These are phyloP conservation scores for Ustilago esculenta DNA, from an alignment of 1,284 basidiomycete genomes.

Conservation along the genomic window DNA sequence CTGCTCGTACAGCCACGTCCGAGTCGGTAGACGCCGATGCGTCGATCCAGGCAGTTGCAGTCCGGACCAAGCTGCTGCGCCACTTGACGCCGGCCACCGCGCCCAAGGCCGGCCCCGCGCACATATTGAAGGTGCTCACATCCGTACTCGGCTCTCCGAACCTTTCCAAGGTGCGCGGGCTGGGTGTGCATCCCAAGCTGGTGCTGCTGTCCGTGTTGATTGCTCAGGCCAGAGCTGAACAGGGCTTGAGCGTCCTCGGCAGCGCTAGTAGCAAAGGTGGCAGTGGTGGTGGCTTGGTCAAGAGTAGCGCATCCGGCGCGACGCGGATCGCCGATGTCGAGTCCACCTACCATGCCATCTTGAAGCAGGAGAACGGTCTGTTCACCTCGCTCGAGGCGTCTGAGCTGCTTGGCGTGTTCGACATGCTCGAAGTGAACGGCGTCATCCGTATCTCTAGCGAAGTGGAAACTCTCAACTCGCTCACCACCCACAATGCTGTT, in stretches of 20 bases:
- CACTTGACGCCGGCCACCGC: slow-evolving; percentile 51
- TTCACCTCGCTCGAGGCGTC: slow-evolving; percentile 52
- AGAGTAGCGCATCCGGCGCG: not conserved
- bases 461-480: slow-evolving; percentile 12
- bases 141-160: slow-evolving; percentile 60
- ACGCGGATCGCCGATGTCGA: slow-evolving; percentile 56
- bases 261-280: not conserved
- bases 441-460: slow-evolving; percentile 50
- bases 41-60: slow-evolving; percentile 1
- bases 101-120: slow-evolving; percentile 58
- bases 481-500: not conserved
- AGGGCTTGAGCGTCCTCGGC: slow-evolving; percentile 41
- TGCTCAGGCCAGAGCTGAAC: slow-evolving; percentile 38
- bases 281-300: not conserved
- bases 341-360: slow-evolving; percentile 53
- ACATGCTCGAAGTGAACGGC: slow-evolving; percentile 63
- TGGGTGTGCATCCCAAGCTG: slow-evolving; percentile 63
- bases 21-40: slow-evolving; percentile 7
- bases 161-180: slow-evolving; percentile 54
- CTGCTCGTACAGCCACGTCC: not conserved
- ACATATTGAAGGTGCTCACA: slow-evolving; percentile 63
- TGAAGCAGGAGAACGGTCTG: slow-evolving; percentile 50
- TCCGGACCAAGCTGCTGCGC: slow-evolving; percentile 33
- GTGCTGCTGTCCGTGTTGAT: slow-evolving; percentile 59
- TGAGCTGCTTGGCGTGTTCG: slow-evolving; percentile 63